Base-by-base conservation (phyloP, 129 eudicot species). In the Flaveria robusta region DNA sequence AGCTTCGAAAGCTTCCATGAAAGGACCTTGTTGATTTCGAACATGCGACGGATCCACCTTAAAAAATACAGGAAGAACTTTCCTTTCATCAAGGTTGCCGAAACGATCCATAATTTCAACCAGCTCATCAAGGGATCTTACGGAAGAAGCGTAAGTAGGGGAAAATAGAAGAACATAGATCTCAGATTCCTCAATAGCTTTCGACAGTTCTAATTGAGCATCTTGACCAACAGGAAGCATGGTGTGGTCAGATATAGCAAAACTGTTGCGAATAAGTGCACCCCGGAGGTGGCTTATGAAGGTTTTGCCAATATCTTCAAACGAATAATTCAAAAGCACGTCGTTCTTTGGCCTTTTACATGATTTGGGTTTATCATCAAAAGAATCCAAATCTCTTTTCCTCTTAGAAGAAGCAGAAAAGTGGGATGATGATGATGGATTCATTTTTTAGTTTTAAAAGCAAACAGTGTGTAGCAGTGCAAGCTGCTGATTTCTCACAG, bases 131-230 rank as follows among this genome's bases (percentile, higher is more conserved):
- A 77, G 81, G 31, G 59, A 68, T 19, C 75, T 52, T 55, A 1
- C 14, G 23, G 81, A 77, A 14, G 9, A 43, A 56, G 75, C 75
- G 20, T 77, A 77, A 26, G 18, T n/a, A 11, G 12, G 19, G 50
- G 75, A 77, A 65, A 77, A 68, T 14, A 77, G 69, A 41, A 68
- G 11, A 42, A 77, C 58, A 59, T 37, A 77, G 49, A 77, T 58
- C 74, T 59, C 67, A 19, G 75, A 77, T 12, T 77, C 67, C 68
- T 41, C 49, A 12, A 77, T 77, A 10, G 75, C 60, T 56, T 52
- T 68, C 37, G 12, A 70, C 22, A 56, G 9, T 7, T 42, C 15
- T 9, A 11, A 46, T 42, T 9, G 9, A 19, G 1, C 3, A 26
- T 60, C 27, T 42, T 11, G 46, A 9, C 78, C 78, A 15, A 12